phyloP scores from a whole-genome alignment of 1,284 basidiomycete genomes.

The Cryptococcus sp. region DNA sequence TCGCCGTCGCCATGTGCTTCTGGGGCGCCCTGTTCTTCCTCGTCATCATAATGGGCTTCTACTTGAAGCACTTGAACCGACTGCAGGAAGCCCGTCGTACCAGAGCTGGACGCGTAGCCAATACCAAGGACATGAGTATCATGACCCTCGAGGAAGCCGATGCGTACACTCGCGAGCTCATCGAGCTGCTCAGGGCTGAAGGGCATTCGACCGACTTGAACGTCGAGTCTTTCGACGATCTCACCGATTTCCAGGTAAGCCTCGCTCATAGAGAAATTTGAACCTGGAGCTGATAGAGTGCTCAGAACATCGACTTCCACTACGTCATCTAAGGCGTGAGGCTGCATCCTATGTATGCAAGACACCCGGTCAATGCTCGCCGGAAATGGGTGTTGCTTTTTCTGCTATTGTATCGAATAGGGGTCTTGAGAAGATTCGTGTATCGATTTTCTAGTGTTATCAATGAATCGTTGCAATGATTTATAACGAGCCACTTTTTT shows the following conservation, averaged over 20 bases:
- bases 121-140: slow-evolving; percentile 21
- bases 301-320: slow-evolving; percentile 56
- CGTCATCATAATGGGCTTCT: slow-evolving; percentile 38
- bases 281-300: no score
- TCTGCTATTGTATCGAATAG: no score
- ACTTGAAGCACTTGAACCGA: slow-evolving; percentile 54
- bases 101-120: slow-evolving; percentile 38
- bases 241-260: slow-evolving; percentile 50
- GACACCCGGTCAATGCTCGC: no score
- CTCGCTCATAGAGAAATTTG: no score
- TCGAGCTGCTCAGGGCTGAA: slow-evolving; percentile 1
- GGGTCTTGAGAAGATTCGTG: no score
- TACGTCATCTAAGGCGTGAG: slow-evolving; percentile 32
- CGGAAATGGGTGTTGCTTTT: no score
- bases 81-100: slow-evolving; percentile 50
- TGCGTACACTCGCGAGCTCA: slow-evolving; percentile 10
- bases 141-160: slow-evolving; percentile 49
- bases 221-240: slow-evolving; percentile 55
- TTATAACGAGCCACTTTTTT: no score
- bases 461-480: no score
- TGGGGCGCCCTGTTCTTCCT: slow-evolving; percentile 21
- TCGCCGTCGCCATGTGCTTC: slow-evolving; percentile 21
- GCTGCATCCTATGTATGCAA: no score
- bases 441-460: no score
- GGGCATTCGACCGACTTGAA: slow-evolving; percentile 20